These are phyloP conservation scores for Gracilaria vermiculophylla DNA, from an alignment of 23 red algal species.

Conservation along the genomic window DNA sequence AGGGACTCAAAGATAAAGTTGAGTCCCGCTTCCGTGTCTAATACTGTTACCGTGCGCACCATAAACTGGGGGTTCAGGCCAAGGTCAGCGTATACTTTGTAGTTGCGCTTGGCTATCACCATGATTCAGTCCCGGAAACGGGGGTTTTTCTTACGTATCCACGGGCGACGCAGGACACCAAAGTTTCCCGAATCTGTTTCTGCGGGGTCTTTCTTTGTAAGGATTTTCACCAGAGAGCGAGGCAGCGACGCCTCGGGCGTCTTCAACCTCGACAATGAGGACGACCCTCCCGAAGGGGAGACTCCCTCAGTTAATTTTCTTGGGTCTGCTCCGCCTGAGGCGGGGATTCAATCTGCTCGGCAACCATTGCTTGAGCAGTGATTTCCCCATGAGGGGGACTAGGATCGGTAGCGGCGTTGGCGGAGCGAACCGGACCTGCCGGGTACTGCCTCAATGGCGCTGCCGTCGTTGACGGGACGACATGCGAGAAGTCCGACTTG, in stretches of 20 bases:
- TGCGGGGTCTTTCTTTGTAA: background rate
- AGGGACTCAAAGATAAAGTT: slow-evolving; percentile 16
- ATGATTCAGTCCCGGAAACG: background rate
- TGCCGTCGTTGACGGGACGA: too few species aligned
- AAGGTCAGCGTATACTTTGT: slow-evolving; percentile 49
- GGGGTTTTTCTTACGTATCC: background rate
- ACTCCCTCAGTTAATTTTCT: background rate
- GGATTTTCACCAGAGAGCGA: background rate
- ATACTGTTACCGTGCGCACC: slow-evolving; percentile 9
- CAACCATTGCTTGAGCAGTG: too few species aligned
- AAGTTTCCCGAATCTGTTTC: background rate
- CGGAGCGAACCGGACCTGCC: too few species aligned
- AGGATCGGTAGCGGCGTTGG: too few species aligned
- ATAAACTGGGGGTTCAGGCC: background rate
- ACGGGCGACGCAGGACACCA: background rate
- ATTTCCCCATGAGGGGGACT: too few species aligned
- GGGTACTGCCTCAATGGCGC: too few species aligned
- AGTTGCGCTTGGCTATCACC: slow-evolving; percentile 28
- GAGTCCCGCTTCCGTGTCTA: slow-evolving; percentile 13
- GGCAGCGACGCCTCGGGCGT: background rate
- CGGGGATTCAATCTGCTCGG: too few species aligned
- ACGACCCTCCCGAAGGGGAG: background rate
- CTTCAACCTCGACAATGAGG: background rate
- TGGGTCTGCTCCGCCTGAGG: too few species aligned
- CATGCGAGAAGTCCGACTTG: too few species aligned